Evolutionary conservation across 148 eudicot genomes (phyloP).

Genomic region (Polygonum maritimum): DNA sequence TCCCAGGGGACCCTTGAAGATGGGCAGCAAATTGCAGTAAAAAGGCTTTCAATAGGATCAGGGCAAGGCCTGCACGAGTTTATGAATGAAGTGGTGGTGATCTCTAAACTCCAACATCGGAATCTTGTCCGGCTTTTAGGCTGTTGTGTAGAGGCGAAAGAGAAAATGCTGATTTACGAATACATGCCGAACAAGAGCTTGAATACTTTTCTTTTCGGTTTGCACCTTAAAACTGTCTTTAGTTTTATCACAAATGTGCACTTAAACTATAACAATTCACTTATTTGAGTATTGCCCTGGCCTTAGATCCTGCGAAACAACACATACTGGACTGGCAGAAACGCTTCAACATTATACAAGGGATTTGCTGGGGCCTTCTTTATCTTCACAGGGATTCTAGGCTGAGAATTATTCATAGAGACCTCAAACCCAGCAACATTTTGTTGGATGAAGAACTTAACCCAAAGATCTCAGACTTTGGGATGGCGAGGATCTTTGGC

Average conservation of each 20-base stretch:
- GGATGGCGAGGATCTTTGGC: slow-evolving; percentile 45
- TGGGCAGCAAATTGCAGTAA: slow-evolving; percentile 23
- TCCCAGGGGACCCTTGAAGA: slow-evolving; percentile 15
- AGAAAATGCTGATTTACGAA: slow-evolving; percentile 24
- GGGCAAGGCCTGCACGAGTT: slow-evolving; percentile 20
- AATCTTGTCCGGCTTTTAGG: slow-evolving; percentile 24
- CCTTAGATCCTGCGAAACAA: not conserved
- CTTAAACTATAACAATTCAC: not conserved
- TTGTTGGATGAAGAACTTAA: slow-evolving; percentile 39
- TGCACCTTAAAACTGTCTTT: not conserved
- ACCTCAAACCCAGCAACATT: slow-evolving; percentile 50
- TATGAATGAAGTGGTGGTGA: slow-evolving; percentile 15
- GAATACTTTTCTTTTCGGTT: slow-evolving; percentile 7
- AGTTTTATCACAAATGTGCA: not conserved
- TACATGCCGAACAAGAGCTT: slow-evolving; percentile 23
- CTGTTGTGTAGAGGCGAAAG: slow-evolving; percentile 15
- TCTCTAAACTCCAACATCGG: slow-evolving; percentile 27
- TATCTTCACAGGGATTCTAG: slow-evolving; percentile 29
- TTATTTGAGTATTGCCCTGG: not conserved
- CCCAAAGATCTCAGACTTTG: slow-evolving; percentile 59
- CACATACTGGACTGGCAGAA: slow-evolving; percentile 14
- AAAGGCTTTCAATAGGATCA: slow-evolving; percentile 18
- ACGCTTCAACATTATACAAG: slow-evolving; percentile 18
- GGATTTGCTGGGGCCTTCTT: slow-evolving; percentile 22
- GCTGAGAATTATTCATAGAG: slow-evolving; percentile 45